phyloP scores from a whole-genome alignment of 2,329 filamentous ascomycete genomes.

The Madurella fahalii region DNA sequence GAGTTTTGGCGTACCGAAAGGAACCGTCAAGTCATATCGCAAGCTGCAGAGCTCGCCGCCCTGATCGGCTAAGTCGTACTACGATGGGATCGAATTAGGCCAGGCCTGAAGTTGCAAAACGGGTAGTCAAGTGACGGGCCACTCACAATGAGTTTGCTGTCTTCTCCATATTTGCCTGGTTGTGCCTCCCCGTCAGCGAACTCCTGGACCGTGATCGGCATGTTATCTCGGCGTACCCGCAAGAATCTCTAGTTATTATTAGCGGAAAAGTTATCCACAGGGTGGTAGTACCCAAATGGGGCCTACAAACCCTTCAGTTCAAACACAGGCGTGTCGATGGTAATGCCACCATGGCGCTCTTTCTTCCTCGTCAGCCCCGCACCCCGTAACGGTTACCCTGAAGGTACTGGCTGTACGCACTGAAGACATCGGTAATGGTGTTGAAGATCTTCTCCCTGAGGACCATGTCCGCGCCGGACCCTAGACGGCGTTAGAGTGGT shows the following conservation, averaged over 20 bases:
- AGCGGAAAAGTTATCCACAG: slow-evolving; percentile 50
- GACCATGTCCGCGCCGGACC: slow-evolving; percentile 63
- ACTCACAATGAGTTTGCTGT: slow-evolving; percentile 53
- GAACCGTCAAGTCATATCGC: slow-evolving; percentile 63
- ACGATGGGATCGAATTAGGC: slow-evolving; percentile 13
- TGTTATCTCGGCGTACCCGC: slow-evolving; percentile 13
- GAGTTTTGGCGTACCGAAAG: slow-evolving; percentile 21
- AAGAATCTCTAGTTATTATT: slow-evolving; percentile 25
- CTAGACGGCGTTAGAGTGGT: slow-evolving; percentile 9
- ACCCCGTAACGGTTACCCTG: not conserved
- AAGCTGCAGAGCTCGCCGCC: slow-evolving; percentile 78
- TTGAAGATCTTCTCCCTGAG: slow-evolving; percentile 37
- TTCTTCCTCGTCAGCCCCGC: slow-evolving; percentile 20
- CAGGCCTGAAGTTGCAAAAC: not conserved
- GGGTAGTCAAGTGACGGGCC: not conserved
- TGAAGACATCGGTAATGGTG: slow-evolving; percentile 25
- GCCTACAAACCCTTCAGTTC: slow-evolving; percentile 55
- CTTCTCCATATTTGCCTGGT: slow-evolving; percentile 75
- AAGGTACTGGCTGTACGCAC: slow-evolving; percentile 15
- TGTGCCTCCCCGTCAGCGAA: slow-evolving; percentile 6
- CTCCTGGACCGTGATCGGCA: not conserved
- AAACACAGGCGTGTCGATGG: slow-evolving; percentile 71
- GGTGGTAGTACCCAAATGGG: not conserved
- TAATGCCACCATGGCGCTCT: slow-evolving; percentile 62
- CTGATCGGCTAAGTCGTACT: slow-evolving; percentile 76